Conservation (phyloP, 768 basidiomycete genomes). For the Lenzites betulinus region DNA sequence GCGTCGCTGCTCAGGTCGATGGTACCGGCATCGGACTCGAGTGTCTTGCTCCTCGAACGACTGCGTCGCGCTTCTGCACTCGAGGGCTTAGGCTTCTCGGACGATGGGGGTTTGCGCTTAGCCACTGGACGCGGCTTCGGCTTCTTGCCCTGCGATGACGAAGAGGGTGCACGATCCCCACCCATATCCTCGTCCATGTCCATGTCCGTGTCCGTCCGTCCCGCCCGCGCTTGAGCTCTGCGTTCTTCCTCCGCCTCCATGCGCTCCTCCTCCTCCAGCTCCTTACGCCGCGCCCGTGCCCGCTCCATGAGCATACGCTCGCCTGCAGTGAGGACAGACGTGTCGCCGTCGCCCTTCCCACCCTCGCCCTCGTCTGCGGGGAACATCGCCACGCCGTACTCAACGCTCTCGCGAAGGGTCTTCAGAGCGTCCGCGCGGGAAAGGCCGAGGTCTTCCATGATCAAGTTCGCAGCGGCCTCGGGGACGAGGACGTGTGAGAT, state of each 20-base stretch:
- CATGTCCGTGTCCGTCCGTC: neutral
- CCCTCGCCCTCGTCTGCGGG: conserved; percentile 53
- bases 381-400: conserved; percentile 87
- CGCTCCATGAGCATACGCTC: conserved; percentile 49
- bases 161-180: conserved; percentile 3
- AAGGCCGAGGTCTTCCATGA: conserved; percentile 70
- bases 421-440: conserved; percentile 50
- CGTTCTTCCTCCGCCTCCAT: conserved; percentile 19
- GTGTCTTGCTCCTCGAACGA: neutral
- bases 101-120: neutral
- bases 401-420: conserved; percentile 73
- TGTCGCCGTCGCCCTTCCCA: neutral
- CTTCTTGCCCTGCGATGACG: conserved; percentile 3
- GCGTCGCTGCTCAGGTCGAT: conserved; percentile 16
- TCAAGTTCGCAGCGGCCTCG: conserved; percentile 80
- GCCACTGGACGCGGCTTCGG: neutral
- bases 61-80: neutral
- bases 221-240: neutral
- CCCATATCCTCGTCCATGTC: conserved; percentile 2
- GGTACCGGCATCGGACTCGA: neutral
- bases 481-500: conserved; percentile 87
- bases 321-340: conserved; percentile 34
- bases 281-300: conserved; percentile 41
- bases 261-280: conserved; percentile 44
- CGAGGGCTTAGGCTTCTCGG: neutral